phyloP scores from a whole-genome alignment of 495 filamentous ascomycete genomes.

The Halenospora varia region DNA sequence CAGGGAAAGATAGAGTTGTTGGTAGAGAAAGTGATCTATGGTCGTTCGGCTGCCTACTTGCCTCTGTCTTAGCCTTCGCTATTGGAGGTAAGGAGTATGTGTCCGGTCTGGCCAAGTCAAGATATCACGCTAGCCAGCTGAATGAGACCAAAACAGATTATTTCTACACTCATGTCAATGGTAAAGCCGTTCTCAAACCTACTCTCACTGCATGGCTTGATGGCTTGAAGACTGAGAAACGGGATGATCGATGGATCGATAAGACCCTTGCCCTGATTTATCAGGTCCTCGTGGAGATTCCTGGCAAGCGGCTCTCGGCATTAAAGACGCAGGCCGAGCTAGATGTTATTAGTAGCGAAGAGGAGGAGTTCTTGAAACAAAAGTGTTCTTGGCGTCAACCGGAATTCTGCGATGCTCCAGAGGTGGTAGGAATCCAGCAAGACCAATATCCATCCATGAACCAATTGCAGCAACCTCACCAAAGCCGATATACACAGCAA shows the following conservation, averaged over 20 bases:
- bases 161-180: slow-evolving; percentile 5
- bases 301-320: background rate
- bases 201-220: background rate
- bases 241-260: slow-evolving; percentile 4
- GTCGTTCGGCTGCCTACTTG: slow-evolving; percentile 13
- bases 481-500: no score
- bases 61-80: slow-evolving; percentile 3
- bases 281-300: slow-evolving; percentile 3
- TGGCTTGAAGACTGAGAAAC: background rate
- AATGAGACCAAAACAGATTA: background rate
- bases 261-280: slow-evolving; percentile 1
- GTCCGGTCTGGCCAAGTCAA: background rate
- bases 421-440: no score
- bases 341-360: background rate
- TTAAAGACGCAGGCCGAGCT: background rate
- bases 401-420: no score
- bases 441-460: no score
- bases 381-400: background rate
- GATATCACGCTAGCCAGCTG: background rate
- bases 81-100: slow-evolving; percentile 2
- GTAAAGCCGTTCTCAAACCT: slow-evolving; percentile 4
- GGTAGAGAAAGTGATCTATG: slow-evolving; percentile 13
- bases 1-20: background rate
- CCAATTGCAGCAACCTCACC: no score
- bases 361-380: background rate